phyloP scores from a whole-genome alignment of 1,284 basidiomycete species.

The Grifola frondosa region DNA sequence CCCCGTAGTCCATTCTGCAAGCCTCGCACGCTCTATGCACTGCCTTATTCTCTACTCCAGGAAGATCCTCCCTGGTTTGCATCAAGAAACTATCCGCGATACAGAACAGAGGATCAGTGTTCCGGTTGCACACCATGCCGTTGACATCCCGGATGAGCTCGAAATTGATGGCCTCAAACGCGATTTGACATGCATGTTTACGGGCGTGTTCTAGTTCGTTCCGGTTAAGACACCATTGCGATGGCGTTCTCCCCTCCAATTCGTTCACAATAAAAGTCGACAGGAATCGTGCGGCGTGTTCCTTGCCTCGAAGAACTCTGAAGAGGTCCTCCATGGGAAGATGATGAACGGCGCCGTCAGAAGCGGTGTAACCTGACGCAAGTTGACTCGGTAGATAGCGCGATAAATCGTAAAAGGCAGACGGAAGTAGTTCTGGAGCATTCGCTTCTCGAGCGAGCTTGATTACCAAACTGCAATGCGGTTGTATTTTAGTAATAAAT shows the following conservation, averaged over 20 bases:
- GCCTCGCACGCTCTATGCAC: constrained; percentile 60
- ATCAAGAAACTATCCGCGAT: constrained; percentile 64
- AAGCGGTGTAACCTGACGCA: constrained; percentile 33
- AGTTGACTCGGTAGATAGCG: constrained; percentile 45
- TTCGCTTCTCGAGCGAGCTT: constrained; percentile 42
- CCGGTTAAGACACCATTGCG: constrained; percentile 47
- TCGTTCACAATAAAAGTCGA: constrained; percentile 73
- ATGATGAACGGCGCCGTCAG: constrained; percentile 25
- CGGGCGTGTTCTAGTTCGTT: constrained; percentile 42
- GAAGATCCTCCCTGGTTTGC: constrained; percentile 51
- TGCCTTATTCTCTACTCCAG: constrained; percentile 40
- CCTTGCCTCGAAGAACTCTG: constrained; percentile 61
- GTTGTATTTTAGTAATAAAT: constrained; percentile 33
- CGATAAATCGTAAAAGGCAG: constrained; percentile 55
- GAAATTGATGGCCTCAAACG: constrained; percentile 69
- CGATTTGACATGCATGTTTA: constrained; percentile 59
- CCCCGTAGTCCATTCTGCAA: constrained; percentile 59
- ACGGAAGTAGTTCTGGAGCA: constrained; percentile 40
- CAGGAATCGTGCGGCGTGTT: constrained; percentile 66
- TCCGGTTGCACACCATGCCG: constrained; percentile 62
- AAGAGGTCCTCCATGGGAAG: constrained; percentile 57
- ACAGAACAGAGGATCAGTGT: constrained; percentile 66
- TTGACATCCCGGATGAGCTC: constrained; percentile 70
- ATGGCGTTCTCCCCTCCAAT: constrained; percentile 59
- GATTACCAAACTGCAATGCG: constrained; percentile 40